A percentile compares a stretch with the other conserved stretches of the same genome.
These are phyloP conservation scores for Kwoniella bestiolae DNA, from an alignment of 768 basidiomycete genomes.

Conservation along the genomic window DNA sequence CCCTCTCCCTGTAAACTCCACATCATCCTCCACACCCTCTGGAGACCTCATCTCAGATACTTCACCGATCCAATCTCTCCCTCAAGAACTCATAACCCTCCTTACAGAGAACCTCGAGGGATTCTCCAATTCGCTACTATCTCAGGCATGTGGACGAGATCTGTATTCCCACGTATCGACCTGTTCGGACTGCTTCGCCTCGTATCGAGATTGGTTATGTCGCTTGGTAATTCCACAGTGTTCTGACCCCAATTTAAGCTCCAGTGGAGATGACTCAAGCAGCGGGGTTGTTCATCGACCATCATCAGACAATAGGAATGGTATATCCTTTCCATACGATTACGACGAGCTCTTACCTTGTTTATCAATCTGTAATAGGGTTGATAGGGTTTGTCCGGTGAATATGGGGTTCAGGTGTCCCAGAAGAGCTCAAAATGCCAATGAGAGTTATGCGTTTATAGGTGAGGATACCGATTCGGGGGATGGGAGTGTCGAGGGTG, in stretches of 20 bases:
- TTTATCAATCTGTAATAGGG: constrained; percentile 48
- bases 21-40: constrained; percentile 18
- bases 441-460: constrained; percentile 49
- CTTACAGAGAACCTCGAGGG: constrained; percentile 44
- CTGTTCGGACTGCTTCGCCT: constrained; percentile 53
- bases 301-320: constrained; percentile 20
- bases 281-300: constrained; percentile 14
- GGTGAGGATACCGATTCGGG: constrained; percentile 40
- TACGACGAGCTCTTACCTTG: constrained; percentile 56
- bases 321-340: constrained; percentile 23
- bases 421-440: constrained; percentile 35
- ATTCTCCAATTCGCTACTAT: constrained; percentile 52
- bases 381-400: constrained; percentile 56
- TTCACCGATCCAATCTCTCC: constrained; percentile 37
- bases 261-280: background rate
- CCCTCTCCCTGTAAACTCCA: constrained; percentile 37
- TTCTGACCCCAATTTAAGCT: background rate
- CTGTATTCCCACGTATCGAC: constrained; percentile 54
- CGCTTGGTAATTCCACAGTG: constrained; percentile 51
- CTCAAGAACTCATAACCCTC: constrained; percentile 26
- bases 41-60: constrained; percentile 7
- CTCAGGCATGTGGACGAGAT: constrained; percentile 55
- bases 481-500: constrained; percentile 32
- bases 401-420: constrained; percentile 56
- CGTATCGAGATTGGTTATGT: constrained; percentile 57